Evolutionary conservation across 805 yeast species (phyloP).

Genomic region (Hanseniaspora taiwanica): DNA sequence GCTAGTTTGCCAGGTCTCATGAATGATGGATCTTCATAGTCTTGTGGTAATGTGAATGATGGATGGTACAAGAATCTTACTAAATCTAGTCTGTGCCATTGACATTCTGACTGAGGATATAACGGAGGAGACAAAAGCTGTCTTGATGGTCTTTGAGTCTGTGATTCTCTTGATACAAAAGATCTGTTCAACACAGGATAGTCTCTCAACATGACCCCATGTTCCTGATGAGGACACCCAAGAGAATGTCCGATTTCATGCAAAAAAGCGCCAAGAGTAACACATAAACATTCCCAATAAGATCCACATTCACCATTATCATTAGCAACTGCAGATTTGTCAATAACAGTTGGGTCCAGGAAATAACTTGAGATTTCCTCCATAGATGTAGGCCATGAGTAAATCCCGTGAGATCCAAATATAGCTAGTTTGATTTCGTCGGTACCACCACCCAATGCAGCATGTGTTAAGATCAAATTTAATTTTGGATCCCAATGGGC

Average conservation of each 20-base stretch:
- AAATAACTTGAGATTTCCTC: constrained; percentile 59
- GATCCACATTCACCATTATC: constrained; percentile 77
- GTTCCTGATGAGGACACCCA: constrained; percentile 85
- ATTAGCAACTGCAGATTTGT: constrained; percentile 61
- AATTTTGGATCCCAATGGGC: constrained; percentile 61
- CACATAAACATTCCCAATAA: constrained; percentile 78
- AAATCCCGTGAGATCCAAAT: constrained; percentile 86
- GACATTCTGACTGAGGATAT: constrained; percentile 53
- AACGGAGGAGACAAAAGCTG: constrained; percentile 36
- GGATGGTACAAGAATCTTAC: constrained; percentile 72
- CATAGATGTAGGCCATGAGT: constrained; percentile 81
- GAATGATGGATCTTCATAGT: constrained; percentile 34
- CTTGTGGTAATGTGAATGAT: constrained; percentile 59
- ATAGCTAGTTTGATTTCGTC: constrained; percentile 65
- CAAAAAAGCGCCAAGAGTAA: constrained; percentile 86
- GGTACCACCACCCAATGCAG: constrained; percentile 87
- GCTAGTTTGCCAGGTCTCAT: constrained; percentile 24
- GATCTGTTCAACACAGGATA: constrained; percentile 71
- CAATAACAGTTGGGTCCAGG: constrained; percentile 50
- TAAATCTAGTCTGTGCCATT: constrained; percentile 77
- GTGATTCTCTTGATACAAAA: constrained; percentile 58
- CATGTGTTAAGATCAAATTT: constrained; percentile 65
- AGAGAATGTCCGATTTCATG: constrained; percentile 89
- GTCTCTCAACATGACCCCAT: constrained; percentile 84
- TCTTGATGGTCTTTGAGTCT: constrained; percentile 38